phyloP scores from a whole-genome alignment of 169 alveolate species.

The Plasmodium coatneyi region DNA sequence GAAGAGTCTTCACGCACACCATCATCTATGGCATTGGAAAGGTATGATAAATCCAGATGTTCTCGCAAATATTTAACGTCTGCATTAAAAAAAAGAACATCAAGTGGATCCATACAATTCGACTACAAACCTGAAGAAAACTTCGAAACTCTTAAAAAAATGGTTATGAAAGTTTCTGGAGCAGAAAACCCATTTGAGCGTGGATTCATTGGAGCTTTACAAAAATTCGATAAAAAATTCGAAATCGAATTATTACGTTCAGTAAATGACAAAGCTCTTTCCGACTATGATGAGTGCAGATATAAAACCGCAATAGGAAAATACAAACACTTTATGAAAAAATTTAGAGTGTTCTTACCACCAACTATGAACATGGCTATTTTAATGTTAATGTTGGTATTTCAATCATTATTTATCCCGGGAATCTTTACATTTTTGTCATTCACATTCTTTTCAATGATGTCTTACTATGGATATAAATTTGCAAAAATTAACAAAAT shows the following conservation, averaged over 20 bases:
- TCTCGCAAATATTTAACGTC: neutral
- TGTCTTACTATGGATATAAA: neutral
- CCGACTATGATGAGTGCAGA: neutral
- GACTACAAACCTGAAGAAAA: neutral
- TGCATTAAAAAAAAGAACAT: neutral
- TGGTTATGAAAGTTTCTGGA: neutral
- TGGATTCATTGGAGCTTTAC: neutral
- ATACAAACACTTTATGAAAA: neutral
- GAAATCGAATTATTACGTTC: neutral
- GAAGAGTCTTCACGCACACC: neutral
- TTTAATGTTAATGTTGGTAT: neutral
- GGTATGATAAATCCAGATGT: neutral
- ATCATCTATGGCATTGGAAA: neutral
- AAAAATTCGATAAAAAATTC: neutral
- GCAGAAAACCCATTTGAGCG: neutral
- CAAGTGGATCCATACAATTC: neutral
- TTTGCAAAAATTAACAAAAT: neutral
- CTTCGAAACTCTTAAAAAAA: neutral
- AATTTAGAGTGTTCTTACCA: neutral
- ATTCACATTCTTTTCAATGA: neutral
- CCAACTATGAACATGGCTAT: neutral
- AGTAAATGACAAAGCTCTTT: neutral
- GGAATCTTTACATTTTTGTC: neutral
- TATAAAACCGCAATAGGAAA: neutral
- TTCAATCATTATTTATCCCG: neutral